Conservation (phyloP, 164 flowering plant genomes). For the Litsea cubeba region DNA sequence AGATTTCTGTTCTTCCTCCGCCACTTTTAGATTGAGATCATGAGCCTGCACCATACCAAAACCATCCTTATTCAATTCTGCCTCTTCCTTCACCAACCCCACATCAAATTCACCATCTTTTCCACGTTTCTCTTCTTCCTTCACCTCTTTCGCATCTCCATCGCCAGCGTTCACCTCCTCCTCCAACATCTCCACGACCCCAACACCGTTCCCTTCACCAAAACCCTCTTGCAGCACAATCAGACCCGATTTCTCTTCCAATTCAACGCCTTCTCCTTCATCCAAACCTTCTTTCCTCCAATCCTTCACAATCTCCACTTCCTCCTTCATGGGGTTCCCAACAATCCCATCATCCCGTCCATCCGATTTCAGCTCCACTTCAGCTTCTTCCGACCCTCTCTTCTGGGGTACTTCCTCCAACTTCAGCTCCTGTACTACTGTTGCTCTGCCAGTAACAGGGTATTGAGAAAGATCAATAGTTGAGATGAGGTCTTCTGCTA, state of each 20-base stretch:
- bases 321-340: neutral
- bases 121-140: neutral
- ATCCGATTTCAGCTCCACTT: neutral
- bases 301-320: neutral
- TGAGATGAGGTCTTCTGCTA: neutral
- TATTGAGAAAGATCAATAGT: neutral
- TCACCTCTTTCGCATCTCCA: neutral
- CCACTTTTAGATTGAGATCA: neutral
- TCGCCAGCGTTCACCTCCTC: neutral
- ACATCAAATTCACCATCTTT: neutral
- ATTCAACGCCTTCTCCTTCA: neutral
- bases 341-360: constrained; percentile 1
- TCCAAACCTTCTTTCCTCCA: neutral
- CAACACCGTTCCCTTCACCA: neutral
- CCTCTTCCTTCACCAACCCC: constrained; percentile 12
- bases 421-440: neutral
- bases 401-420: neutral
- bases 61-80: neutral
- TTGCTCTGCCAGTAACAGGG: neutral
- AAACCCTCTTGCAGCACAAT: neutral
- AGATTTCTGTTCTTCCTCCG: neutral
- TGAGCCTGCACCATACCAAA: neutral
- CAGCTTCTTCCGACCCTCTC: constrained; percentile 6
- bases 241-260: neutral
- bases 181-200: neutral